phyloP scores from a whole-genome alignment of 2,329 filamentous ascomycete genomes.

The Anisogramma anomala region DNA sequence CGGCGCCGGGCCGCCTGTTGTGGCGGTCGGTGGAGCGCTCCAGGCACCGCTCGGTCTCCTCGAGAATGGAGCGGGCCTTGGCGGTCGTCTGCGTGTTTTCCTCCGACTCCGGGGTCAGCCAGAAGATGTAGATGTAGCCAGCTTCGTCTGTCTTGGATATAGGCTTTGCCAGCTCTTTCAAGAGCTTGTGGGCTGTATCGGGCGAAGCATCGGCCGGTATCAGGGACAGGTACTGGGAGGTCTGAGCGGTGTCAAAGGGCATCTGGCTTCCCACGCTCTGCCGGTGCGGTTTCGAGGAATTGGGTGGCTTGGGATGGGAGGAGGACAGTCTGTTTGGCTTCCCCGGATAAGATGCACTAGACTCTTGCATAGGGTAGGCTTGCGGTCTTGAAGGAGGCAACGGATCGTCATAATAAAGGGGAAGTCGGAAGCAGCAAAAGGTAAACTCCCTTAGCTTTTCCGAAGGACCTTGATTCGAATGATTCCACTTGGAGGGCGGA shows the following conservation, averaged over 20 bases:
- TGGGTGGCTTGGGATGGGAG: slow-evolving; percentile 19
- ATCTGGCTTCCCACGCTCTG: slow-evolving; percentile 15
- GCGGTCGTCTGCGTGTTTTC: slow-evolving; percentile 44
- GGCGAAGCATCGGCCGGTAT: slow-evolving; percentile 59
- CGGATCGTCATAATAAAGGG: slow-evolving; percentile 29
- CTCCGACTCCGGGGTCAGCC: slow-evolving; percentile 63
- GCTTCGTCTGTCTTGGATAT: slow-evolving; percentile 64
- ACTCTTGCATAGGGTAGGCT: slow-evolving; percentile 30
- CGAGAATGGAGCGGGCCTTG: slow-evolving; percentile 47
- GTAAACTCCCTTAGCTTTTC: slow-evolving; percentile 24
- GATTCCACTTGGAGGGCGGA: slow-evolving; percentile 17
- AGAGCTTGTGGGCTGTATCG: slow-evolving; percentile 55
- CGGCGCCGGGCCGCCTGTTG: slow-evolving; percentile 23
- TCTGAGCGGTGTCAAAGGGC: slow-evolving; percentile 23
- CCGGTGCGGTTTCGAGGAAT: slow-evolving; percentile 20
- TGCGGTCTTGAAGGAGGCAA: slow-evolving; percentile 32
- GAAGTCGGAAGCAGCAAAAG: slow-evolving; percentile 42
- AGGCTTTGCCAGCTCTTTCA: slow-evolving; percentile 65
- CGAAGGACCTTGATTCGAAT: slow-evolving; percentile 9
- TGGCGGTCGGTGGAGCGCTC: slow-evolving; percentile 46
- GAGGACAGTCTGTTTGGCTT: slow-evolving; percentile 20
- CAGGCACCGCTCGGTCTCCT: slow-evolving; percentile 26
- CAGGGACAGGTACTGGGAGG: slow-evolving; percentile 45
- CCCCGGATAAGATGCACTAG: slow-evolving; percentile 9
- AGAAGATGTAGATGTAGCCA: slow-evolving; percentile 98